Conservation (phyloP, 768 basidiomycete species). For the Fomitopsis pulvina region DNA sequence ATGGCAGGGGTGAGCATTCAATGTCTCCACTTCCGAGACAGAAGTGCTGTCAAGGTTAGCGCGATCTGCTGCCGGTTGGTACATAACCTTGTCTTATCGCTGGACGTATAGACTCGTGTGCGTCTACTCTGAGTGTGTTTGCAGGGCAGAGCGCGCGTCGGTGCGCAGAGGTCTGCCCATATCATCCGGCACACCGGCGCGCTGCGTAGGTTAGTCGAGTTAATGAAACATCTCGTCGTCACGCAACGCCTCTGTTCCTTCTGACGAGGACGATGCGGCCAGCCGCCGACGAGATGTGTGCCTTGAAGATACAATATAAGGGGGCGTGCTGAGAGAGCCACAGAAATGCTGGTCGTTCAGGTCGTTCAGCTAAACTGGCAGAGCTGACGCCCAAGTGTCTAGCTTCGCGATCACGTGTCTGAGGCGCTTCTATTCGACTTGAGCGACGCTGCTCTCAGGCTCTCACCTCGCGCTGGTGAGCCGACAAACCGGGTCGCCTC, state of each 20-base stretch:
- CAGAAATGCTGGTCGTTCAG: not conserved
- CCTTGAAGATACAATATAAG: too few relatives aligned
- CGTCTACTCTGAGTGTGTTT: too few relatives aligned
- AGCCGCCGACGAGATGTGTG: too few relatives aligned
- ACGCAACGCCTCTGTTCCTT: not conserved
- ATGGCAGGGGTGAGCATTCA: too few relatives aligned
- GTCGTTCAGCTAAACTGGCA: not conserved
- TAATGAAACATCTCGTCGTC: not conserved
- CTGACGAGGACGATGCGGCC: too few relatives aligned
- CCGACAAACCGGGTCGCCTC: not conserved
- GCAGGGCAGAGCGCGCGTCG: too few relatives aligned
- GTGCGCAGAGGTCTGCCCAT: not conserved
- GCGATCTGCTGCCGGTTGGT: not conserved
- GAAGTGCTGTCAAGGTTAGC: not conserved
- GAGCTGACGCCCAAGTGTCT: not conserved
- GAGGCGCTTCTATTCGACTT: not conserved
- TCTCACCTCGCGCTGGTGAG: not conserved
- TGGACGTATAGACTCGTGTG: too few relatives aligned
- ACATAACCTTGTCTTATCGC: not conserved
- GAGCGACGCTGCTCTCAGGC: not conserved
- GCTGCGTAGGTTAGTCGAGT: not conserved
- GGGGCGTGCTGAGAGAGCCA: not conserved
- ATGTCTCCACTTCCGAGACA: not conserved
- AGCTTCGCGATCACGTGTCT: not conserved
- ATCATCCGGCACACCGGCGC: not conserved